Evolutionary conservation across 2,329 filamentous ascomycete genomes (phyloP).

Genomic region (Paracoccidioides brasiliensis): DNA sequence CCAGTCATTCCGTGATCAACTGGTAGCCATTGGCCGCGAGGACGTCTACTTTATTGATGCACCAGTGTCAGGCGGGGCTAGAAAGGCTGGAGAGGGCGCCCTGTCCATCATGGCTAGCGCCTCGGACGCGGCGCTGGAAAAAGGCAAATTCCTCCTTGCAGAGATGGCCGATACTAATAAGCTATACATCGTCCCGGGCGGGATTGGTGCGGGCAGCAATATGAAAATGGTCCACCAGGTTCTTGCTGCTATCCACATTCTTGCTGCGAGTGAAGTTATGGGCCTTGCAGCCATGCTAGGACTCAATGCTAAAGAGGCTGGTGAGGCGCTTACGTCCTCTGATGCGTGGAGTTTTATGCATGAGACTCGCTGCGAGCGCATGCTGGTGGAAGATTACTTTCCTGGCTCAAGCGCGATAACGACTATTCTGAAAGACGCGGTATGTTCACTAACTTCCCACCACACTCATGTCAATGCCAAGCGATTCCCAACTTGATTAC

Average conservation of each 20-base stretch:
- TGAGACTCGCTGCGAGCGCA: constrained; percentile 44
- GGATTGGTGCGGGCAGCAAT: constrained; percentile 47
- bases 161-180: constrained; percentile 48
- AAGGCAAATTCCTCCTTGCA: constrained; percentile 46
- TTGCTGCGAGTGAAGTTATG: constrained; percentile 47
- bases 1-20: constrained; percentile 44
- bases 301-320: constrained; percentile 35
- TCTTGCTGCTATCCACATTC: constrained; percentile 50
- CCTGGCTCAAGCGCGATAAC: constrained; percentile 46
- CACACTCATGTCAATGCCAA: not conserved
- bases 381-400: constrained; percentile 40
- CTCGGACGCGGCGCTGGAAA: constrained; percentile 42
- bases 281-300: constrained; percentile 46
- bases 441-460: constrained; percentile 12
- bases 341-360: constrained; percentile 50
- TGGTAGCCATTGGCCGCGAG: constrained; percentile 41
- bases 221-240: constrained; percentile 55
- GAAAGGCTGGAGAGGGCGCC: constrained; percentile 56
- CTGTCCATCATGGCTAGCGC: constrained; percentile 64
- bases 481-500: not conserved
- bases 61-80: constrained; percentile 59
- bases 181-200: constrained; percentile 49
- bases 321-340: constrained; percentile 34
- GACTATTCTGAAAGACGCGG: constrained; percentile 48
- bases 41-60: constrained; percentile 58